A percentile compares a stretch with the other conserved stretches of the same genome.
Evolutionary conservation across 768 basidiomycete genomes (phyloP).

Genomic region (Boletus subcaerulescens): DNA sequence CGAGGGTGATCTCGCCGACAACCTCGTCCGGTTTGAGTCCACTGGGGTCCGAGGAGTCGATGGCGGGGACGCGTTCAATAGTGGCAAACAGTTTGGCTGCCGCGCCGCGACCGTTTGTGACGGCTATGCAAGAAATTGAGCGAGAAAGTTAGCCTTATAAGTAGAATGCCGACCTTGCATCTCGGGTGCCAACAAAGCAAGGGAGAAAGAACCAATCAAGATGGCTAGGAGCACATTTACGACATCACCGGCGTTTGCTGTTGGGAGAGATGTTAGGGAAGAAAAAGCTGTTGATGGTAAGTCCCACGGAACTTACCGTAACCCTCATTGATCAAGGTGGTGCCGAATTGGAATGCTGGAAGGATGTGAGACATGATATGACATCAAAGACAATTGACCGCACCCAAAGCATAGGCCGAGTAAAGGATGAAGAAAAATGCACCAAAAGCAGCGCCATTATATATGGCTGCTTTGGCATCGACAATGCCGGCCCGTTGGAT

Average conservation of each 20-base stretch:
- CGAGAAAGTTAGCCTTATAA: background rate
- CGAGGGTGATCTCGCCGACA: constrained; percentile 68
- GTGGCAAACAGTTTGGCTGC: constrained; percentile 88
- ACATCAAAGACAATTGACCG: constrained; percentile 13
- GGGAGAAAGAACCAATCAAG: constrained; percentile 87
- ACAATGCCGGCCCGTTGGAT: constrained; percentile 51
- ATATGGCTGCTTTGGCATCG: constrained; percentile 59
- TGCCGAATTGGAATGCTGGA: constrained; percentile 84
- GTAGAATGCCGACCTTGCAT: constrained; percentile 56
- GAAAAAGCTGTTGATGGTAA: background rate
- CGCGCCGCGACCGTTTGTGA: constrained; percentile 79
- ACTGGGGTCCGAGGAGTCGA: constrained; percentile 69
- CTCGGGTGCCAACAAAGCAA: constrained; percentile 83
- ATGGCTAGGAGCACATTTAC: constrained; percentile 85
- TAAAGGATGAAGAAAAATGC: constrained; percentile 87
- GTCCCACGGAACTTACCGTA: constrained; percentile 41
- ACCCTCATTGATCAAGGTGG: constrained; percentile 69
- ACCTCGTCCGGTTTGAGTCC: constrained; percentile 71
- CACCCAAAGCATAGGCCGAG: constrained; percentile 64
- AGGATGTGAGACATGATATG: background rate
- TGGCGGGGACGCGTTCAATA: constrained; percentile 82
- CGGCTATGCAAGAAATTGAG: constrained; percentile 40
- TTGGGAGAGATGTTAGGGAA: background rate
- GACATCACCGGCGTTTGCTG: constrained; percentile 66
- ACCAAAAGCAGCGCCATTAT: constrained; percentile 60